These are phyloP conservation scores for Botrytis cinerea DNA, from an alignment of 2,329 filamentous ascomycete species.

Conservation along the genomic window DNA sequence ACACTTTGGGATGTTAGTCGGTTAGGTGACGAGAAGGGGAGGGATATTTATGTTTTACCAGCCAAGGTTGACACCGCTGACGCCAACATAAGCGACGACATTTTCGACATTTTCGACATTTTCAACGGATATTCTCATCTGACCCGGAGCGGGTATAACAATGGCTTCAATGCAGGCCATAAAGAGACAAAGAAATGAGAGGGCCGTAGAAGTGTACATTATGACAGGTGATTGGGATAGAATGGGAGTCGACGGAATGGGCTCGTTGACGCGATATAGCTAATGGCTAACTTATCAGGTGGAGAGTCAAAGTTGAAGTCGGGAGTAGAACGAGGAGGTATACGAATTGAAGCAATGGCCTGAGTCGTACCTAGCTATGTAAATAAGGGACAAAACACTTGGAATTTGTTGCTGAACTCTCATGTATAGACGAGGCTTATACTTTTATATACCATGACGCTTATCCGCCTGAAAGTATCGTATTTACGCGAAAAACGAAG, in stretches of 20 bases:
- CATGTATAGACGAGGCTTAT: background rate
- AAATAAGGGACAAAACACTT: background rate
- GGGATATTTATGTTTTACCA: background rate
- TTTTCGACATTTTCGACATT: background rate
- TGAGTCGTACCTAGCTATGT: background rate
- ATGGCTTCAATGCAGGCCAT: background rate
- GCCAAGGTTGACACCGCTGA: background rate
- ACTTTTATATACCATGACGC: background rate
- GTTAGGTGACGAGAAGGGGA: background rate
- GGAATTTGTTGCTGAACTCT: background rate
- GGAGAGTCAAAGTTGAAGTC: background rate
- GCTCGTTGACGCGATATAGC: background rate
- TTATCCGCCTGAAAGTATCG: background rate
- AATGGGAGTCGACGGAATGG: background rate
- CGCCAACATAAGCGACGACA: background rate
- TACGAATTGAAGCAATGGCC: background rate
- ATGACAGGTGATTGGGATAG: background rate
- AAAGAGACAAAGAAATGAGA: background rate
- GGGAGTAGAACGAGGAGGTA: background rate
- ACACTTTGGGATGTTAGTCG: background rate
- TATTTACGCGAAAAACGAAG: background rate
- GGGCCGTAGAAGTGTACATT: background rate
- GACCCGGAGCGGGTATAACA: background rate
- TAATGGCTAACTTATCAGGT: background rate
- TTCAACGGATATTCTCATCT: background rate